A percentile compares a stretch with the other conserved stretches of the same genome.
phyloP scores from a whole-genome alignment of 1,139 yeast genomes.

The Blastobotrys illinoisensis region DNA sequence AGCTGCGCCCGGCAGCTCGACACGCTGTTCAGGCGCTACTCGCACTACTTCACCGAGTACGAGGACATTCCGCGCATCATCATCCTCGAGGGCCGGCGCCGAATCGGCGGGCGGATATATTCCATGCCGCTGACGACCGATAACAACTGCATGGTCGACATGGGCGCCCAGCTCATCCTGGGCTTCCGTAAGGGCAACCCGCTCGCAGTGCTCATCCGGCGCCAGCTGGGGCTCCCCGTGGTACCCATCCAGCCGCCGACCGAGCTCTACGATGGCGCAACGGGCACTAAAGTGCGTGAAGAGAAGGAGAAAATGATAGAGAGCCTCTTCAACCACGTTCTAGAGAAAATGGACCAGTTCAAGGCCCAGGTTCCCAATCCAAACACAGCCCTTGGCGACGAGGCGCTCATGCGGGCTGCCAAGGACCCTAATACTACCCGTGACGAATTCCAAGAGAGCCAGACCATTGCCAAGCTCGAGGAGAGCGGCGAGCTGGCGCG shows the following conservation, averaged over 20 bases:
- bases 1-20: constrained; percentile 41
- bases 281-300: constrained; percentile 29
- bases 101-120: constrained; percentile 42
- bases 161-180: constrained; percentile 39
- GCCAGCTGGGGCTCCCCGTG: constrained; percentile 39
- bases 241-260: constrained; percentile 32
- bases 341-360: constrained; percentile 35
- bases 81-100: constrained; percentile 37
- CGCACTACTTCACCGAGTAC: constrained; percentile 32
- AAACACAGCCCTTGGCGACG: constrained; percentile 36
- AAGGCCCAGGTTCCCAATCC: constrained; percentile 32
- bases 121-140: constrained; percentile 33
- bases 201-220: constrained; percentile 34
- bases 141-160: constrained; percentile 30
- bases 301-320: constrained; percentile 33
- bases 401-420: constrained; percentile 33
- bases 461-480: constrained; percentile 33
- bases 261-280: constrained; percentile 30
- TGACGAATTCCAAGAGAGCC: constrained; percentile 29
- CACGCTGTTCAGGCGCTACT: constrained; percentile 33
- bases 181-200: constrained; percentile 43
- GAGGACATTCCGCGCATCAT: constrained; percentile 38
- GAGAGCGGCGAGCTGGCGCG: constrained; percentile 29
- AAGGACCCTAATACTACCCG: constrained; percentile 30
- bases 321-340: constrained; percentile 33